Evolutionary conservation across 2,329 filamentous ascomycete species (phyloP).

Genomic region (Metarhizium rileyi): DNA sequence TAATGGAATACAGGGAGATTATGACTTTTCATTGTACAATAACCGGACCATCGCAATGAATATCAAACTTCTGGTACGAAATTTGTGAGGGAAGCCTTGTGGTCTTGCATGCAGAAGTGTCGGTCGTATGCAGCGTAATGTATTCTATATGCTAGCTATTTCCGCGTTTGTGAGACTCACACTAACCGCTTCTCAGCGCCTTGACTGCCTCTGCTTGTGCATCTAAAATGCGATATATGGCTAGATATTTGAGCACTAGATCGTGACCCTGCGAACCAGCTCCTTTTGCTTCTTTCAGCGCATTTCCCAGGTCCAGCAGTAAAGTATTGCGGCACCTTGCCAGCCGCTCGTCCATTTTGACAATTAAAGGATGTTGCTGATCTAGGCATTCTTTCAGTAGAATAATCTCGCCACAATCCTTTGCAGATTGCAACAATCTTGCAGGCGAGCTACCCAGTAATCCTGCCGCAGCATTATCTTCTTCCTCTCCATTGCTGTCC

Average conservation of each 20-base stretch:
- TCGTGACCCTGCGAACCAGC: slow-evolving; percentile 32
- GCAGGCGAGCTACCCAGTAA: slow-evolving; percentile 36
- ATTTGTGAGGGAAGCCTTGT: not conserved
- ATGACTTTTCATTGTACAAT: slow-evolving; percentile 29
- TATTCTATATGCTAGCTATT: not conserved
- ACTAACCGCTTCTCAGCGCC: slow-evolving; percentile 30
- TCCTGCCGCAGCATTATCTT: slow-evolving; percentile 23
- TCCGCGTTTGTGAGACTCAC: not conserved
- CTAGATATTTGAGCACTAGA: slow-evolving; percentile 41
- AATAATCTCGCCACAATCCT: slow-evolving; percentile 33
- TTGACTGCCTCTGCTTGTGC: slow-evolving; percentile 44
- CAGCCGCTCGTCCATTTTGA: slow-evolving; percentile 43
- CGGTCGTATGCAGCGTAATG: not conserved
- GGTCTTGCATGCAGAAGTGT: slow-evolving; percentile 20
- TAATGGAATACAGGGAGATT: not conserved
- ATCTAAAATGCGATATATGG: slow-evolving; percentile 41
- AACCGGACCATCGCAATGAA: slow-evolving; percentile 21
- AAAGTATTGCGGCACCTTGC: slow-evolving; percentile 45
- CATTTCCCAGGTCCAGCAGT: slow-evolving; percentile 44
- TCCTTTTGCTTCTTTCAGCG: slow-evolving; percentile 34
- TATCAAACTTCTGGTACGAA: slow-evolving; percentile 7
- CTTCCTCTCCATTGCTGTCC: slow-evolving; percentile 31
- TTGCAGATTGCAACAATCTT: slow-evolving; percentile 36
- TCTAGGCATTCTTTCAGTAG: slow-evolving; percentile 35
- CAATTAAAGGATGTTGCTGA: slow-evolving; percentile 37